A percentile compares a stretch with the other conserved stretches of the same genome.
These are phyloP conservation scores for Mastigamoeba balamuthi DNA, from an alignment of 78 protist species.

Conservation along the genomic window DNA sequence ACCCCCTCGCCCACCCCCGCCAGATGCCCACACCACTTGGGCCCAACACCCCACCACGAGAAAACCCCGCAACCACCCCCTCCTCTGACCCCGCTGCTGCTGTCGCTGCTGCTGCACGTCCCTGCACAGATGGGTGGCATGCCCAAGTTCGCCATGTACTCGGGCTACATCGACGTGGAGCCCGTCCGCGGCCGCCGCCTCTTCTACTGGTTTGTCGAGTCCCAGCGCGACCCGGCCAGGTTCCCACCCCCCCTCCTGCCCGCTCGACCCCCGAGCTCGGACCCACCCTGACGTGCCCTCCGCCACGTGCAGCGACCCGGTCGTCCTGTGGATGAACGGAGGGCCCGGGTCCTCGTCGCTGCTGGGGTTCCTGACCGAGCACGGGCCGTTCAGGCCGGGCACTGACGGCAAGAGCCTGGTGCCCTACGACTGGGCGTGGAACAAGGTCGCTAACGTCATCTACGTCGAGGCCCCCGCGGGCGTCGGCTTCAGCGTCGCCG, in stretches of 20 bases:
- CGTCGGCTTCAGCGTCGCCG: background rate
- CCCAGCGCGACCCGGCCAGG: conserved; percentile 28
- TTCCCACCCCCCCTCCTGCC: too few species aligned
- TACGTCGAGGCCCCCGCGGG: background rate
- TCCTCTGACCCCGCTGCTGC: too few species aligned
- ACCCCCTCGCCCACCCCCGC: too few species aligned
- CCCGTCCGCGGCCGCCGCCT: background rate
- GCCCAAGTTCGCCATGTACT: background rate
- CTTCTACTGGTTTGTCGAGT: conserved; percentile 17
- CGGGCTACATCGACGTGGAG: background rate
- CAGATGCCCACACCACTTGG: too few species aligned
- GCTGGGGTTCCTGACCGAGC: background rate
- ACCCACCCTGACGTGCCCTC: too few species aligned
- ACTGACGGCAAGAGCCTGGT: background rate
- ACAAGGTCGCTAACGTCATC: conserved; percentile 33
- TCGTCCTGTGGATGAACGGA: conserved; percentile 70
- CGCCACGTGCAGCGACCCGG: too few species aligned
- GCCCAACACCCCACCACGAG: too few species aligned
- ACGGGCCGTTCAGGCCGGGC: background rate
- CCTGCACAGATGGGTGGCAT: too few species aligned
- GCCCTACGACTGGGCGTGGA: conserved; percentile 20
- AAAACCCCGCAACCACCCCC: too few species aligned
- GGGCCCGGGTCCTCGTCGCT: conserved; percentile 12
- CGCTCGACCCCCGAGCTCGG: too few species aligned
- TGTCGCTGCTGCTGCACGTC: too few species aligned